These are phyloP conservation scores for Aschersonia sp. DNA, from an alignment of 2,329 filamentous ascomycete species.

Conservation along the genomic window DNA sequence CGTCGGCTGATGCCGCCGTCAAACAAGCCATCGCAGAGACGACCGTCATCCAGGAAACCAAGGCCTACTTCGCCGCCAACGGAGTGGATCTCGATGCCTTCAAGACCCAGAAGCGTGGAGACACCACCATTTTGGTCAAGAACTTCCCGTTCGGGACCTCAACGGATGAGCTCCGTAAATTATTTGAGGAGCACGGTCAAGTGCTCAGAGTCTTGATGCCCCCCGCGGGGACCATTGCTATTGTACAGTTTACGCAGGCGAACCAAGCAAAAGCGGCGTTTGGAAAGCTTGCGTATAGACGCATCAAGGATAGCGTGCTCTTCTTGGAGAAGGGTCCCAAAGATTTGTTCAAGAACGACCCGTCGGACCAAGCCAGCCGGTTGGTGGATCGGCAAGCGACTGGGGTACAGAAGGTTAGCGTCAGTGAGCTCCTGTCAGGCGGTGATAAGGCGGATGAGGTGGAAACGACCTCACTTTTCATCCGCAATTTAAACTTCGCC, in stretches of 20 bases:
- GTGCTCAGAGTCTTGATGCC: conserved; percentile 80
- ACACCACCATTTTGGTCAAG: conserved; percentile 81
- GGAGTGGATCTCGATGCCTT: conserved; percentile 89
- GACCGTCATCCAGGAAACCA: conserved; percentile 90
- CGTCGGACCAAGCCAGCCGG: conserved; percentile 13
- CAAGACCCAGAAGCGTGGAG: conserved; percentile 70
- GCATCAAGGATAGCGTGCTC: conserved; percentile 79
- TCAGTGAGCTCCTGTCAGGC: conserved; percentile 52
- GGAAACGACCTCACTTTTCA: conserved; percentile 70
- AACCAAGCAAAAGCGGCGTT: conserved; percentile 76
- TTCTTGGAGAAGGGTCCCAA: conserved; percentile 91
- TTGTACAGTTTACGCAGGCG: conserved; percentile 73
- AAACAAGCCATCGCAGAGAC: conserved; percentile 97
- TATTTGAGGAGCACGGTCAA: conserved; percentile 78
- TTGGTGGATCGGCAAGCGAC: conserved; percentile 20
- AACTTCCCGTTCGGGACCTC: conserved; percentile 83
- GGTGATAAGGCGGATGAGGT: conserved; percentile 36
- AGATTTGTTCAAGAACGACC: conserved; percentile 47
- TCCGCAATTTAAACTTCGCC: conserved; percentile 86
- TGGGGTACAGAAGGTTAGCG: conserved; percentile 47
- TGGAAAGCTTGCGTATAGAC: conserved; percentile 71
- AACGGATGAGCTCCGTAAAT: conserved; percentile 58
- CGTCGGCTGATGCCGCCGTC: conserved; percentile 82
- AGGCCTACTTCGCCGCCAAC: conserved; percentile 75
- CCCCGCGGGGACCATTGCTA: conserved; percentile 81